These are phyloP conservation scores for Rhododendron ferrugineum DNA, from an alignment of 148 eudicot genomes.

Conservation along the genomic window DNA sequence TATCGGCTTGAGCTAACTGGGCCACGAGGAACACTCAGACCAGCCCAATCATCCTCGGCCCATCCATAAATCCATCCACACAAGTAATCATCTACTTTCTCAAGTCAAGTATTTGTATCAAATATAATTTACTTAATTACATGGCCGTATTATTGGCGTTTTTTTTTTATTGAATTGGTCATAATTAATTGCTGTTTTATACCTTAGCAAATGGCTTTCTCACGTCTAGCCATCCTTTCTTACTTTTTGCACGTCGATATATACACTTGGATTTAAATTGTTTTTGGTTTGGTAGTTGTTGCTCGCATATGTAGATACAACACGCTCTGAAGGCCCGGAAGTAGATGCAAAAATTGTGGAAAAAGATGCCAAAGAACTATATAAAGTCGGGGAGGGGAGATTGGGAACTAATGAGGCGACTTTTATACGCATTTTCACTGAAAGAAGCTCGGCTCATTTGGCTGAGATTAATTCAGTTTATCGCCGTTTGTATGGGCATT, in stretches of 20 bases:
- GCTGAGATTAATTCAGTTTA: slow-evolving; percentile 61
- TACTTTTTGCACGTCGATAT: too few relatives aligned
- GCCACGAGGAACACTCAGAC: background rate
- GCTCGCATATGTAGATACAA: slow-evolving; percentile 42
- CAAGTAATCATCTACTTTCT: background rate
- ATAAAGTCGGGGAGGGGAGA: slow-evolving; percentile 70
- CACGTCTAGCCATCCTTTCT: too few relatives aligned
- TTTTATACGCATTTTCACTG: slow-evolving; percentile 59
- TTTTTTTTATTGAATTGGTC: too few relatives aligned
- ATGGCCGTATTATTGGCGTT: too few relatives aligned
- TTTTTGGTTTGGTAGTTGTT: slow-evolving; percentile 44
- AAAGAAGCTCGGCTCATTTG: slow-evolving; percentile 74
- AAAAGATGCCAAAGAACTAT: slow-evolving; percentile 63
- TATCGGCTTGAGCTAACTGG: background rate
- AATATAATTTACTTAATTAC: too few relatives aligned
- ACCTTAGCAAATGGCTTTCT: too few relatives aligned
- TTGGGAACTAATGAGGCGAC: slow-evolving; percentile 73
- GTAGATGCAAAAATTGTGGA: slow-evolving; percentile 48
- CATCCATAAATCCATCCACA: background rate
- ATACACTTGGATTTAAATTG: background rate
- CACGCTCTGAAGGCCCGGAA: slow-evolving; percentile 70
- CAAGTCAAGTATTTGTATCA: too few relatives aligned
- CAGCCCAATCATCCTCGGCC: background rate
- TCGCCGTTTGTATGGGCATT: slow-evolving; percentile 34
- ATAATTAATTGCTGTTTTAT: too few relatives aligned